Conservation (phyloP, 2,329 filamentous ascomycete species). For the Claviceps purpurea region DNA sequence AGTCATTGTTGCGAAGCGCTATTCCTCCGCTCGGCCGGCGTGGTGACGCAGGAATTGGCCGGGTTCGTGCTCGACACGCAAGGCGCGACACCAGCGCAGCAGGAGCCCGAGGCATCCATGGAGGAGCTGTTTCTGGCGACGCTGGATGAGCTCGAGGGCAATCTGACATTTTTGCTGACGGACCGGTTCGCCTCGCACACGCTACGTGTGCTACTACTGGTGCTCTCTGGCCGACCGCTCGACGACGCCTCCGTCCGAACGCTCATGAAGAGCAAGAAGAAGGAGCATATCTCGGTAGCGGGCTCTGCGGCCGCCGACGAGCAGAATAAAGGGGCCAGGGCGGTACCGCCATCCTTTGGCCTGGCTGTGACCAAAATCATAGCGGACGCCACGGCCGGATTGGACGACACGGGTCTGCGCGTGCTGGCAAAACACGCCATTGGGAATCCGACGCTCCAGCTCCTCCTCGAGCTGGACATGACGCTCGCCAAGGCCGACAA, state of each 20-base stretch:
- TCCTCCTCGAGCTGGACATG: constrained; percentile 78
- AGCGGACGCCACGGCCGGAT: constrained; percentile 54
- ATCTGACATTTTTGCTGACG: constrained; percentile 71
- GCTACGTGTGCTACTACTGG: constrained; percentile 69
- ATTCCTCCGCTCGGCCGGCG: constrained; percentile 68
- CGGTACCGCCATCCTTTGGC: constrained; percentile 68
- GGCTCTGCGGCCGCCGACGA: constrained; percentile 39
- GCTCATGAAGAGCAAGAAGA: constrained; percentile 81
- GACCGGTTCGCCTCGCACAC: constrained; percentile 86
- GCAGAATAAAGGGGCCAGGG: constrained; percentile 27
- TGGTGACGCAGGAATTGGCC: constrained; percentile 61
- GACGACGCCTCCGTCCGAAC: constrained; percentile 55
- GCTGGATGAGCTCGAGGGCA: constrained; percentile 75
- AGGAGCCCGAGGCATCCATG: constrained; percentile 49
- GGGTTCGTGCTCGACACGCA: constrained; percentile 30
- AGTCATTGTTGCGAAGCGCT: constrained; percentile 95
- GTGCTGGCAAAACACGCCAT: constrained; percentile 79
- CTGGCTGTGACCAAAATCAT: constrained; percentile 73
- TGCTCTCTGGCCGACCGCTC: constrained; percentile 72
- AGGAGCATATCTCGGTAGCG: constrained; percentile 63
- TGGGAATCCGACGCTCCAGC: constrained; percentile 84
- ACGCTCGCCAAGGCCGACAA: constrained; percentile 42
- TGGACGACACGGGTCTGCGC: constrained; percentile 70
- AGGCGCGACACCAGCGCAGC: constrained; percentile 28
- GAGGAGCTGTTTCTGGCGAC: constrained; percentile 75